Percentiles rank a stretch among this genome's conserved stretches.
Conservation (phyloP, 352 stramenopile genomes). For the Globisporangium polare region DNA sequence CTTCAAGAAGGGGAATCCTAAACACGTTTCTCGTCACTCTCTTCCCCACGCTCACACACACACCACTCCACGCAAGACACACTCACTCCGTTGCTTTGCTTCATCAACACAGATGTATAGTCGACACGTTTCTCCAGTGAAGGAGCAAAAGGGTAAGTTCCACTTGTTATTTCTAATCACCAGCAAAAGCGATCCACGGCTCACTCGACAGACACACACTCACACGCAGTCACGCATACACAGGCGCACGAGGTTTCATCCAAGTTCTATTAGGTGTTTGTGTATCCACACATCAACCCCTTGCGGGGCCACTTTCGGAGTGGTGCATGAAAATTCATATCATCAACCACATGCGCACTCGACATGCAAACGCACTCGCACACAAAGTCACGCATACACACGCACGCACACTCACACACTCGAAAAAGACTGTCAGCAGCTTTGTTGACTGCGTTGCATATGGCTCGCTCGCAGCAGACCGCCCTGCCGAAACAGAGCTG, state of each 20-base stretch:
- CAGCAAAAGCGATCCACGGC: constrained; percentile 19
- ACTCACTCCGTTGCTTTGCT: constrained; percentile 34
- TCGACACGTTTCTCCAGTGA: constrained; percentile 74
- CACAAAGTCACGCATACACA: constrained; percentile 10
- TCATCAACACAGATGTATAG: constrained; percentile 90
- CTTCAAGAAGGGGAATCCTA: constrained; percentile 88
- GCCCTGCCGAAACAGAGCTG: neutral
- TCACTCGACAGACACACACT: constrained; percentile 8
- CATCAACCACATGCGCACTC: constrained; percentile 52
- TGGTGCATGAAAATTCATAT: constrained; percentile 89
- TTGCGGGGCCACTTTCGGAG: constrained; percentile 49
- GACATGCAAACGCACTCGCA: constrained; percentile 15
- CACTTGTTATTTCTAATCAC: constrained; percentile 66
- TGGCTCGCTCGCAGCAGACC: constrained; percentile 18
- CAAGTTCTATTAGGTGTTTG: constrained; percentile 47
- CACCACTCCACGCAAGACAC: constrained; percentile 8
- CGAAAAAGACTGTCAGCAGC: constrained; percentile 56
- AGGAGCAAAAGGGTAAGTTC: constrained; percentile 84
- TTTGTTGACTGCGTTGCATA: constrained; percentile 76
- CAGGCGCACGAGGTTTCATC: constrained; percentile 43
- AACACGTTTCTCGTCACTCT: constrained; percentile 73
- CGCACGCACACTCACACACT: too few relatives aligned
- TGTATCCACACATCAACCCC: constrained; percentile 54
- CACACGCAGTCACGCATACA: constrained; percentile 2
- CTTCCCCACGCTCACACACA: constrained; percentile 12